A percentile compares a stretch with the other conserved stretches of the same genome.
phyloP scores from a whole-genome alignment of 2,329 filamentous ascomycete genomes.

The Nigrospora oryzae region DNA sequence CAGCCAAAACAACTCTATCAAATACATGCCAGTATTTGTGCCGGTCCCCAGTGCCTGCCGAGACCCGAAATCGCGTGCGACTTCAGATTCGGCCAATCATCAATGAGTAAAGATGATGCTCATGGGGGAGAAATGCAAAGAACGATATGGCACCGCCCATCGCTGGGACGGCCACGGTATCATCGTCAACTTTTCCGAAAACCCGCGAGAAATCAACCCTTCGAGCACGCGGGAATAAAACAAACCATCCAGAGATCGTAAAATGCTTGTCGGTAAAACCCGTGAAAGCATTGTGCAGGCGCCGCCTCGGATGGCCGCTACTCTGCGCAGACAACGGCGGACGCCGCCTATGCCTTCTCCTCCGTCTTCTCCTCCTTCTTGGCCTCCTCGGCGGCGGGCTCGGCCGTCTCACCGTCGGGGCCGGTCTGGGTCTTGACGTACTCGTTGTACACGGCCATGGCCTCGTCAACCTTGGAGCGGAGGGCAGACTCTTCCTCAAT shows the following conservation, averaged over 20 bases:
- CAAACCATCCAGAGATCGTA: conserved; percentile 7
- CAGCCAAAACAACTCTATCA: conserved; percentile 22
- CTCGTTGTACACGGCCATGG: conserved; percentile 94
- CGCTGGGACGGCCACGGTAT: conserved; percentile 11
- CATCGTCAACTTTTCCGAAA: conserved; percentile 23
- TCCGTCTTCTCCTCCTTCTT: conserved; percentile 45
- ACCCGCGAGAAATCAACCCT: conserved; percentile 14
- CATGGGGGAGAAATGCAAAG: conserved; percentile 19
- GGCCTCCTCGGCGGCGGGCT: conserved; percentile 26
- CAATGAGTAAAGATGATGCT: conserved; percentile 7
- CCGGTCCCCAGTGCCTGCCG: conserved; percentile 10
- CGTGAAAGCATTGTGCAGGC: not conserved
- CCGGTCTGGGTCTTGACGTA: conserved; percentile 80
- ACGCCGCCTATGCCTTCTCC: conserved; percentile 39
- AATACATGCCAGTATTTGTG: conserved; percentile 20
- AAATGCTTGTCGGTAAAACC: conserved; percentile 5
- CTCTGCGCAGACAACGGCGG: not conserved
- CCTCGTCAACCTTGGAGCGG: conserved; percentile 93
- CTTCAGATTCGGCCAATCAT: conserved; percentile 12
- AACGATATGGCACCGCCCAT: conserved; percentile 18
- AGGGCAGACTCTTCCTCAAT: conserved; percentile 86
- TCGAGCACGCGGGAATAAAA: conserved; percentile 4
- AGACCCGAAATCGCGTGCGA: conserved; percentile 8
- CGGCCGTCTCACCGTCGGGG: conserved; percentile 20
- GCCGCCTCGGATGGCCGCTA: too few relatives aligned